phyloP scores from a whole-genome alignment of 2,329 filamentous ascomycete genomes.

The Echinosphaeria canescens region DNA sequence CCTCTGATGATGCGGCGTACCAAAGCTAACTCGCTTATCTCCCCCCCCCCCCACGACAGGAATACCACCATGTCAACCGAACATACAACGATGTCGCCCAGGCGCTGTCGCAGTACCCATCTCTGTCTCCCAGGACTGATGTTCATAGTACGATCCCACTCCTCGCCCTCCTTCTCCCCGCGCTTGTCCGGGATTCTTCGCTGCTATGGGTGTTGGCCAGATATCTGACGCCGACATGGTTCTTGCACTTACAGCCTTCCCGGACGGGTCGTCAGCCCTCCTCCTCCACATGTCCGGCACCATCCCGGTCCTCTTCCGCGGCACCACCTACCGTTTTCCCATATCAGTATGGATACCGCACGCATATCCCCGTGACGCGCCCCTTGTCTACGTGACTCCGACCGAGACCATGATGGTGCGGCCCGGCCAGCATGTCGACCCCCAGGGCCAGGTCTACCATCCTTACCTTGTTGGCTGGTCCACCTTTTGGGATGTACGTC shows the following conservation, averaged over 20 bases:
- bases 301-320: slow-evolving; percentile 77
- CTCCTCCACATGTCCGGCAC: slow-evolving; percentile 76
- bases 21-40: slow-evolving; percentile 3
- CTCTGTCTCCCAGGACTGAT: slow-evolving; percentile 70
- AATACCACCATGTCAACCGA: slow-evolving; percentile 83
- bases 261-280: slow-evolving; percentile 69
- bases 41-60: slow-evolving; percentile 24
- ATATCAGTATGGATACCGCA: slow-evolving; percentile 87
- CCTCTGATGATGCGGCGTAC: background rate
- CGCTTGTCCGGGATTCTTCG: too few relatives aligned
- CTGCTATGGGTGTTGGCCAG: too few relatives aligned
- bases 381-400: slow-evolving; percentile 74
- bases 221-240: too few relatives aligned
- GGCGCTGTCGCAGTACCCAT: slow-evolving; percentile 56
- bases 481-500: slow-evolving; percentile 64
- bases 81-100: slow-evolving; percentile 84
- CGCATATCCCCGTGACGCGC: slow-evolving; percentile 67
- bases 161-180: slow-evolving; percentile 1
- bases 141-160: slow-evolving; percentile 55
- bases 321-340: slow-evolving; percentile 76
- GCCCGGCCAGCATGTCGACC: slow-evolving; percentile 85
- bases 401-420: slow-evolving; percentile 76
- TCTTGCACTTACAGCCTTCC: slow-evolving; percentile 41
- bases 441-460: slow-evolving; percentile 85
- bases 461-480: slow-evolving; percentile 84